A percentile compares a stretch with the other conserved stretches of the same genome.
Conservation (phyloP, 2,329 filamentous ascomycete genomes). For the Mycosphaerella arachidis region DNA sequence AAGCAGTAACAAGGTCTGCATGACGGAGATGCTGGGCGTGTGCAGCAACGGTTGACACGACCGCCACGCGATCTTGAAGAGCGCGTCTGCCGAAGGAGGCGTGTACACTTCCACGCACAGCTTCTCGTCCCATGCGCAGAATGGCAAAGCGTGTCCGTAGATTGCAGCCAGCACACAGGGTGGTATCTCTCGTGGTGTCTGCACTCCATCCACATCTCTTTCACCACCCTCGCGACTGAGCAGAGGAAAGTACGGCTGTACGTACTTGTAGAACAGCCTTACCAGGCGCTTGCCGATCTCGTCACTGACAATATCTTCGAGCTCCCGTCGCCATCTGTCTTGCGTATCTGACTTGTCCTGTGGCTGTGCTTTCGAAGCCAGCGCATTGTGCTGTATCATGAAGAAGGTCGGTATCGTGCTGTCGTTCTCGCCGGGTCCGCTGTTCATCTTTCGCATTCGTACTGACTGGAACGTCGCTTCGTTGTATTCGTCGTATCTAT, state of each 20-base stretch:
- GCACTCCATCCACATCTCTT: constrained; percentile 28
- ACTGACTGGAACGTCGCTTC: constrained; percentile 31
- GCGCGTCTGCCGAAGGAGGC: constrained; percentile 30
- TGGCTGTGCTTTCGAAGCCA: constrained; percentile 35
- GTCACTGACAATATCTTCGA: constrained; percentile 31
- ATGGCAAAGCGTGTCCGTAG: constrained; percentile 43
- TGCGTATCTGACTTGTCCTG: constrained; percentile 23
- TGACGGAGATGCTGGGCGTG: constrained; percentile 30
- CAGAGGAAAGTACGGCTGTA: constrained; percentile 45
- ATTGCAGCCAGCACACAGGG: constrained; percentile 40
- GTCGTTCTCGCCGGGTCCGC: constrained; percentile 19
- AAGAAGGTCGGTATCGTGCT: constrained; percentile 32
- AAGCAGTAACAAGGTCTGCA: constrained; percentile 32
- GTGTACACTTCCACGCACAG: constrained; percentile 34
- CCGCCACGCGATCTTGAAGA: constrained; percentile 32
- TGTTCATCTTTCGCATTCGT: constrained; percentile 32
- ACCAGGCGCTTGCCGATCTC: constrained; percentile 37
- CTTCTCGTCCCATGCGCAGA: constrained; percentile 42
- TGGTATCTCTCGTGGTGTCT: constrained; percentile 33
- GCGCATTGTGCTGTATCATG: constrained; percentile 33
- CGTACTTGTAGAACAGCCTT: constrained; percentile 40
- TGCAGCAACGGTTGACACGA: constrained; percentile 29
- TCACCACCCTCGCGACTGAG: constrained; percentile 35
- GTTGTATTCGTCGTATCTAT: constrained; percentile 33
- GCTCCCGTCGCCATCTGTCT: constrained; percentile 28